These are phyloP conservation scores for Bryum argenteum DNA, from an alignment of 225 moss, liverwort and hornwort genomes.

Conservation along the genomic window DNA sequence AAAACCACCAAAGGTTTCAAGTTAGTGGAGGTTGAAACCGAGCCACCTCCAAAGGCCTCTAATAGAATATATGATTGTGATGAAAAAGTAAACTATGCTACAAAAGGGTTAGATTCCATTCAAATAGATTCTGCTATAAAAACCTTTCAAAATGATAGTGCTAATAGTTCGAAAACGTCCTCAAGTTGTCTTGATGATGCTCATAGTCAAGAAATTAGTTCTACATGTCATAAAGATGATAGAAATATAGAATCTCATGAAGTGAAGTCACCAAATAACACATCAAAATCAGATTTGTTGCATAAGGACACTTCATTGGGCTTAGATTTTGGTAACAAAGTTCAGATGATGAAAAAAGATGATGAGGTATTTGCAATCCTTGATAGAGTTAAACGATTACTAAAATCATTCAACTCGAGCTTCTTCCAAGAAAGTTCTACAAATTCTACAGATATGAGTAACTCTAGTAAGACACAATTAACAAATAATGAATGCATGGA, in stretches of 20 bases:
- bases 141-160: not conserved
- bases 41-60: not conserved
- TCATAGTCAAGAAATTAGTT: not conserved
- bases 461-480: not conserved
- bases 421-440: not conserved
- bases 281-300: not conserved
- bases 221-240: not conserved
- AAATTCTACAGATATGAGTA: not conserved
- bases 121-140: not conserved
- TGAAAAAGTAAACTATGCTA: not conserved
- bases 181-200: not conserved
- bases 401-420: not conserved
- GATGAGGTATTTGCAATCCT: slow-evolving; percentile 14
- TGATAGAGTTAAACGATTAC: not conserved
- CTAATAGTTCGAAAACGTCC: not conserved
- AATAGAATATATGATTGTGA: not conserved
- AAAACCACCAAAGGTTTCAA: not conserved
- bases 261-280: not conserved
- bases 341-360: not conserved
- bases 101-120: too few relatives aligned
- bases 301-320: not conserved
- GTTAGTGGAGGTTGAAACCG: too few relatives aligned
- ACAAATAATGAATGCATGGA: not conserved
- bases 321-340: not conserved
- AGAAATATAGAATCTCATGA: not conserved